Conservation (phyloP, 495 filamentous ascomycete species). For the Lophium mytilinum region DNA sequence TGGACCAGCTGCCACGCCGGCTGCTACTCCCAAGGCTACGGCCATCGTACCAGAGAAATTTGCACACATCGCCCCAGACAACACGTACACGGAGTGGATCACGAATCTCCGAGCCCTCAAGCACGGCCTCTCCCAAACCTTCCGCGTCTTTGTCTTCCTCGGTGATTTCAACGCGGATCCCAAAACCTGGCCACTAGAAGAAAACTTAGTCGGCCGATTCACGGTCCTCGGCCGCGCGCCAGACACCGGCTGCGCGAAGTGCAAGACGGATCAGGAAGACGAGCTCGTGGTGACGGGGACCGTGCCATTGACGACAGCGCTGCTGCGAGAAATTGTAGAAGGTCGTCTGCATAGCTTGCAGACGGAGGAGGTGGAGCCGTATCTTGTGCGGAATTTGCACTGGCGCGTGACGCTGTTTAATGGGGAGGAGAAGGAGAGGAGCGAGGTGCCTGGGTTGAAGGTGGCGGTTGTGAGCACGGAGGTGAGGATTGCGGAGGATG, state of each 20-base stretch:
- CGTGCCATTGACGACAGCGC: conserved; percentile 13
- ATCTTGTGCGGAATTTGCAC: conserved; percentile 11
- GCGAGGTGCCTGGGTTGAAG: conserved; percentile 11
- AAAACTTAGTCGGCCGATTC: conserved; percentile 18
- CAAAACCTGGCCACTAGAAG: conserved; percentile 9
- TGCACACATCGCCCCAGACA: conserved; percentile 5
- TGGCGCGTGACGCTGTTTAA: conserved; percentile 16
- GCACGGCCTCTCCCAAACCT: conserved; percentile 14
- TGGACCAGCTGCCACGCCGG: not conserved
- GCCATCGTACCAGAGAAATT: conserved; percentile 7
- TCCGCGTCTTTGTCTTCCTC: conserved; percentile 17
- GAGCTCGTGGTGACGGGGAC: conserved; percentile 15
- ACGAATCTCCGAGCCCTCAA: conserved; percentile 14
- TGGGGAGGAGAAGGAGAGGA: conserved; percentile 8
- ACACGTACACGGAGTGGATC: conserved; percentile 13
- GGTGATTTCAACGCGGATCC: conserved; percentile 16
- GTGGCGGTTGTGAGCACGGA: conserved; percentile 13
- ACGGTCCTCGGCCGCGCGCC: conserved; percentile 13
- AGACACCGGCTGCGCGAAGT: conserved; percentile 11
- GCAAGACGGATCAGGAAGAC: conserved; percentile 4
- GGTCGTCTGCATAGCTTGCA: conserved; percentile 4
- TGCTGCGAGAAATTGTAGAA: conserved; percentile 8
- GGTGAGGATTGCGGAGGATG: conserved; percentile 14
- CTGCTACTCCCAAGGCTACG: not conserved
- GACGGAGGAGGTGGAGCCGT: conserved; percentile 6